Conservation (phyloP, 2,329 filamentous ascomycete genomes). For the Sporothrix brasiliensis region DNA sequence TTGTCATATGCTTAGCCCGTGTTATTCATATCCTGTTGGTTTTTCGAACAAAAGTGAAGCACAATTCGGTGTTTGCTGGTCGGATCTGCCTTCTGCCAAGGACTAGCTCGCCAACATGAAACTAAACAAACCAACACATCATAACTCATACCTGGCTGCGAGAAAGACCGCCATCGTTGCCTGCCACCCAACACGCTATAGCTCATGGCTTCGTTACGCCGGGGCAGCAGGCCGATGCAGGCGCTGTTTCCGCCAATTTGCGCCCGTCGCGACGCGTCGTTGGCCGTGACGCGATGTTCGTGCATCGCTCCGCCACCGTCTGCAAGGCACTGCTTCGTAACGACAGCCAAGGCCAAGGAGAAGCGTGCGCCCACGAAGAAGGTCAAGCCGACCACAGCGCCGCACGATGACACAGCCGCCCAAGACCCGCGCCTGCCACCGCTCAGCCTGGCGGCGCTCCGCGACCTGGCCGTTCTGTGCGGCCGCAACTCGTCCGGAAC, state of each 20-base stretch:
- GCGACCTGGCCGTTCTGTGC: constrained; percentile 62
- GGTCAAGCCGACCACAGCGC: background rate
- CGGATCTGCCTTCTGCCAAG: background rate
- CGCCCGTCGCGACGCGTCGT: background rate
- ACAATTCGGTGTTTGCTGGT: background rate
- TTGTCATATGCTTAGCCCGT: too few species aligned
- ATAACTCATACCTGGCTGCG: background rate
- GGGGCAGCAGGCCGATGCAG: background rate
- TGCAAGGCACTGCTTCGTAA: background rate
- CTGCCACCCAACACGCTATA: too few species aligned
- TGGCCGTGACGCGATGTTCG: background rate
- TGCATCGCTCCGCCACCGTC: background rate
- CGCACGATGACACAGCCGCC: background rate
- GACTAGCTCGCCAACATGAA: background rate
- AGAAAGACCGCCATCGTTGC: too few species aligned
- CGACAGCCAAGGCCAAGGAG: background rate
- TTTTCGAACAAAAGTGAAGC: too few species aligned
- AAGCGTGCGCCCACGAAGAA: background rate
- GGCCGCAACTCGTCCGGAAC: constrained; percentile 63
- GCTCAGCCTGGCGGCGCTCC: constrained; percentile 44
- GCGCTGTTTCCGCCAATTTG: background rate
- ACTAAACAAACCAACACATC: background rate
- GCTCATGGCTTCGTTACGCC: background rate
- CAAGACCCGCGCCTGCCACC: background rate
- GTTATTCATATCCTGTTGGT: too few species aligned